Conservation (phyloP, 1,284 basidiomycete species). For the Ustilago trichophora region DNA sequence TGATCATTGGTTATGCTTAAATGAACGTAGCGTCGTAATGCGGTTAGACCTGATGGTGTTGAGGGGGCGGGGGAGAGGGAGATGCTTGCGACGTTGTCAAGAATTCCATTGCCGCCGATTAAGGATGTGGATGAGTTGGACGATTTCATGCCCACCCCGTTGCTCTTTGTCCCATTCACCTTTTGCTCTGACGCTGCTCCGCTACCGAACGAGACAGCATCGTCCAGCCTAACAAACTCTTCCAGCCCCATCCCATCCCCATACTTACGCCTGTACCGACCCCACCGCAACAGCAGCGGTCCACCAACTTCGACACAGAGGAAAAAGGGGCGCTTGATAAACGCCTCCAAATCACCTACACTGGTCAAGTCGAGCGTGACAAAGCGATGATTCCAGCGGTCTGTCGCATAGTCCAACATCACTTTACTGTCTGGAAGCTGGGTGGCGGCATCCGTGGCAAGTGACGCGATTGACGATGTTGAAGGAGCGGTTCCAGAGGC, state of each 20-base stretch:
- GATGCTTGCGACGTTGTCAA: constrained; percentile 10
- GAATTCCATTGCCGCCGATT: constrained; percentile 21
- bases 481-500: constrained; percentile 27
- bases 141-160: constrained; percentile 1
- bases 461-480: neutral
- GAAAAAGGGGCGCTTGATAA: constrained; percentile 89
- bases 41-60: neutral
- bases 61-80: constrained; percentile 2
- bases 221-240: constrained; percentile 59
- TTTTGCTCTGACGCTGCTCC: neutral
- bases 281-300: constrained; percentile 72
- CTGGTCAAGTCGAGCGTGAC: constrained; percentile 81
- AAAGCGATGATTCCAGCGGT: constrained; percentile 80
- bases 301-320: constrained; percentile 86
- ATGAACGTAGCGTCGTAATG: constrained; percentile 67
- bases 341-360: constrained; percentile 73
- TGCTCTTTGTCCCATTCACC: neutral
- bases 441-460: neutral
- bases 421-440: constrained; percentile 65
- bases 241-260: constrained; percentile 37
- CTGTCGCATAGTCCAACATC: constrained; percentile 81
- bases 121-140: constrained; percentile 22
- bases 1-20: constrained; percentile 80
- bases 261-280: constrained; percentile 22
- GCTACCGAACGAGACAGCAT: constrained; percentile 22